phyloP scores from a whole-genome alignment of 352 stramenopile genomes.

The Globisporangium yorkense region DNA sequence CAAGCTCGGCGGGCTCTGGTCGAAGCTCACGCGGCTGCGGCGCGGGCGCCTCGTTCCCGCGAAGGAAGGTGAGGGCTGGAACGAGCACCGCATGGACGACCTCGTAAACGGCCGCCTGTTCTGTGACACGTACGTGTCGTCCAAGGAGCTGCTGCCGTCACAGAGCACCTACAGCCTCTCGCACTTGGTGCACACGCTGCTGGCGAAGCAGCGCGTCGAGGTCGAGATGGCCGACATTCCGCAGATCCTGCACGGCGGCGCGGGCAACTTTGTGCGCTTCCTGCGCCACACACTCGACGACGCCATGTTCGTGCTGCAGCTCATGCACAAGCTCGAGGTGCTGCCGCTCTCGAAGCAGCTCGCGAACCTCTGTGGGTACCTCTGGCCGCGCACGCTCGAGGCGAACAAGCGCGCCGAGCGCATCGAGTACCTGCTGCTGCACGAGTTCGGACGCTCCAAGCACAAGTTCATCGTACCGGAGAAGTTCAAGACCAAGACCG shows the following conservation, averaged over 20 bases:
- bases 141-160: slow-evolving; percentile 95
- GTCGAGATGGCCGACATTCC: slow-evolving; percentile 96
- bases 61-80: slow-evolving; percentile 84
- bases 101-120: slow-evolving; percentile 94
- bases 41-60: slow-evolving; percentile 68
- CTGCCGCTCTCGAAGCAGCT: slow-evolving; percentile 98
- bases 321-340: slow-evolving; percentile 98
- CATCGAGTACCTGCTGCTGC: slow-evolving; percentile 99
- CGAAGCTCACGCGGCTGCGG: slow-evolving; percentile 75
- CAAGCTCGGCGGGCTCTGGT: slow-evolving; percentile 83
- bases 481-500: slow-evolving; percentile 75
- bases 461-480: slow-evolving; percentile 99
- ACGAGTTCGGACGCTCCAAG: slow-evolving; percentile 94
- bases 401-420: slow-evolving; percentile 96
- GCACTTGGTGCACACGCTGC: slow-evolving; percentile 90
- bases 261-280: slow-evolving; percentile 91
- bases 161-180: slow-evolving; percentile 98
- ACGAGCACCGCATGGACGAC: slow-evolving; percentile 84
- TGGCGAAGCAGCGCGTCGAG: slow-evolving; percentile 85
- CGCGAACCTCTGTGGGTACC: slow-evolving; percentile 97
- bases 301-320: slow-evolving; percentile 94
- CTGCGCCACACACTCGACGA: slow-evolving; percentile 94
- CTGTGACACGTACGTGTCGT: slow-evolving; percentile 97
- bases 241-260: slow-evolving; percentile 84
- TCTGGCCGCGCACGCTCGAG: slow-evolving; percentile 96